A percentile compares a stretch with the other conserved stretches of the same genome.
Evolutionary conservation across 352 stramenopile species (phyloP).

Genomic region (Pythium biforme): DNA sequence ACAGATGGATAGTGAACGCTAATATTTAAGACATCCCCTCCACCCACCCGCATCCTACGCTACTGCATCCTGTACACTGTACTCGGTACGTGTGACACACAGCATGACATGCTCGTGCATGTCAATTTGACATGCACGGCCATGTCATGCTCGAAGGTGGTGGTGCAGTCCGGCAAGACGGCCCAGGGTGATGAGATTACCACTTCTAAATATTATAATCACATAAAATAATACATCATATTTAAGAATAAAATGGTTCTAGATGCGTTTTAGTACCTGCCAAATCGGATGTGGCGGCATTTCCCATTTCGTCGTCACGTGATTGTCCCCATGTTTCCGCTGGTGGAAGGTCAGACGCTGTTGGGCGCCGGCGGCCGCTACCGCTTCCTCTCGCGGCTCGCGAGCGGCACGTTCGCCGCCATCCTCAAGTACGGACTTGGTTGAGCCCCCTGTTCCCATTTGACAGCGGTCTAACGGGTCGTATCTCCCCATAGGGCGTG

Average conservation of each 20-base stretch:
- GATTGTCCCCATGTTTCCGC: slow-evolving; percentile 28
- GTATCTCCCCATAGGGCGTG: slow-evolving; percentile 32
- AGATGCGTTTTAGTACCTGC: background rate
- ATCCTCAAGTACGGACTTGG: slow-evolving; percentile 50
- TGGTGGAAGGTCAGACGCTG: slow-evolving; percentile 71
- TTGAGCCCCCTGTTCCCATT: background rate
- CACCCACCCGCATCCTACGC: background rate
- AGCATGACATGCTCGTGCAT: too few relatives aligned
- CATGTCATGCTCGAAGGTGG: too few relatives aligned
- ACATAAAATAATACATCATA: background rate
- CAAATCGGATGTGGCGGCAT: slow-evolving; percentile 2
- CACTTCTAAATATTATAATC: too few relatives aligned
- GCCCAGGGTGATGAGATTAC: too few relatives aligned
- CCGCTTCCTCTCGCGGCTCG: slow-evolving; percentile 69
- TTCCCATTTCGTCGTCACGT: too few relatives aligned
- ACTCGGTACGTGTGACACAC: too few relatives aligned
- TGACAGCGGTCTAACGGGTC: background rate
- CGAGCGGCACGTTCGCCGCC: slow-evolving; percentile 63
- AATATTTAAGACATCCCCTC: slow-evolving; percentile 10
- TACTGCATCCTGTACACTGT: too few relatives aligned
- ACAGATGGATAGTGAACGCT: slow-evolving; percentile 2
- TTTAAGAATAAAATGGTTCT: background rate
- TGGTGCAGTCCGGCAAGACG: too few relatives aligned
- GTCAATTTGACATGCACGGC: too few relatives aligned
- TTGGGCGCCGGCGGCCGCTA: slow-evolving; percentile 55